Evolutionary conservation across 225 moss, liverwort and hornwort genomes (phyloP).

Genomic region (Thuidium tamariscinum): DNA sequence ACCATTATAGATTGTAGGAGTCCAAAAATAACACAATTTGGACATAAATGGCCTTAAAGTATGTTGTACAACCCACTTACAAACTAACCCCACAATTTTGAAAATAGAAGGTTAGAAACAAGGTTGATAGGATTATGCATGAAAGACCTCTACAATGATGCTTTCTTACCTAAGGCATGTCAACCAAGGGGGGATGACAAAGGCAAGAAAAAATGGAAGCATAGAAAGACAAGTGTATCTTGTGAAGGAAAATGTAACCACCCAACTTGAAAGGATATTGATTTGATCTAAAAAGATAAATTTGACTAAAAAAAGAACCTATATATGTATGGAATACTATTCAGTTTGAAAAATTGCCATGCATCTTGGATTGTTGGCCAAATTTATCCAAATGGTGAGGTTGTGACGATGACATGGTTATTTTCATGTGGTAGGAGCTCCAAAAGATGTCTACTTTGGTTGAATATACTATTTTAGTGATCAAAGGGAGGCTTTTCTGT

Average conservation of each 20-base stretch:
- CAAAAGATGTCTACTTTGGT: not conserved
- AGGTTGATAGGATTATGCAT: not conserved
- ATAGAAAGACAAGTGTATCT: not conserved
- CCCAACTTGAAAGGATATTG: not conserved
- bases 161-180: rapidly evolving
- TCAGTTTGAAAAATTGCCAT: rapidly evolving
- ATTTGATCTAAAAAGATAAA: not conserved
- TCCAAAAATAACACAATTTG: not conserved
- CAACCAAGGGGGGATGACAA: rapidly evolving
- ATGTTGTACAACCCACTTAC: not conserved
- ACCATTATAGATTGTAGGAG: not conserved
- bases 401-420: rapidly evolving
- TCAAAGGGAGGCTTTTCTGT: rapidly evolving
- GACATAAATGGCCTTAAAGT: rapidly evolving
- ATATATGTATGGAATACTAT: no score
- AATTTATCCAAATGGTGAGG: not conserved
- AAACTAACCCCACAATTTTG: rapidly evolving
- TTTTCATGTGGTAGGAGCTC: rapidly evolving
- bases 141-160: rapidly evolving
- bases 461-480: not conserved
- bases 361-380: not conserved
- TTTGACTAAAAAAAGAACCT: not conserved
- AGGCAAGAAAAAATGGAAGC: not conserved
- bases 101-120: rapidly evolving
- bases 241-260: not conserved